Base-by-base conservation (phyloP, 2,329 filamentous ascomycete genomes). In the Clarireedia hainanense region DNA sequence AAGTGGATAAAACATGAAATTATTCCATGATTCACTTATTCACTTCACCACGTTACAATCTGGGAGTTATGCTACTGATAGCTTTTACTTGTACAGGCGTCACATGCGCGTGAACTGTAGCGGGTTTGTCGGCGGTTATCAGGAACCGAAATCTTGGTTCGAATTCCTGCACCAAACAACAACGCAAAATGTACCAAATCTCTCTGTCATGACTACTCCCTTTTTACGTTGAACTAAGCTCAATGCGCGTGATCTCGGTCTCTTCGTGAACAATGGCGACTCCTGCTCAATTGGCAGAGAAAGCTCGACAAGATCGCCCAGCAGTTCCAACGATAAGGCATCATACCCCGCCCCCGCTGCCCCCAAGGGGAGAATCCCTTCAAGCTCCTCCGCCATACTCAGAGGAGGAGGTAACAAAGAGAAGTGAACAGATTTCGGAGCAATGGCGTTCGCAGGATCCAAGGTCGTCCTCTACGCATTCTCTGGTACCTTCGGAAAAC, bases 391-490 rank as follows among this genome's bases (percentile, higher is more conserved):
- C 67, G 26, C 61, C 67, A 54, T 68, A 68, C 27, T 62, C 62
- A 9, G 51, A 57, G 7, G 60, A 66, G 27, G 64, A 69, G 58
- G 58, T 57, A 26, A 56, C 57, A 20, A 59, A 60, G 48, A 64
- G 65, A 43, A 63, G 56, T 48, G 57, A 61, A 45, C 51, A 64
- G 34, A 66, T 68, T 43, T 67, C 67, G n/a, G 51, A 68, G 48
- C 65, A 68, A 62, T 68, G 67, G 66, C 61, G 58, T 36, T 68
- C 67, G n/a, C 51, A 62, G 34, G 68, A 69, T 58, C 68, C 68
- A 36, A 61, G 66, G 62, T 64, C 65, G 5, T 68, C 65, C 20
- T 69, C 68, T 5, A 68, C 66, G 23, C 66, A 68, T 37, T 69
- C 68, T 39, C 50, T 69, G 46, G 63, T 64, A 9, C 68, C 67